These are phyloP conservation scores for Populus alba DNA, from an alignment of 345 rosid genomes.

Conservation along the genomic window DNA sequence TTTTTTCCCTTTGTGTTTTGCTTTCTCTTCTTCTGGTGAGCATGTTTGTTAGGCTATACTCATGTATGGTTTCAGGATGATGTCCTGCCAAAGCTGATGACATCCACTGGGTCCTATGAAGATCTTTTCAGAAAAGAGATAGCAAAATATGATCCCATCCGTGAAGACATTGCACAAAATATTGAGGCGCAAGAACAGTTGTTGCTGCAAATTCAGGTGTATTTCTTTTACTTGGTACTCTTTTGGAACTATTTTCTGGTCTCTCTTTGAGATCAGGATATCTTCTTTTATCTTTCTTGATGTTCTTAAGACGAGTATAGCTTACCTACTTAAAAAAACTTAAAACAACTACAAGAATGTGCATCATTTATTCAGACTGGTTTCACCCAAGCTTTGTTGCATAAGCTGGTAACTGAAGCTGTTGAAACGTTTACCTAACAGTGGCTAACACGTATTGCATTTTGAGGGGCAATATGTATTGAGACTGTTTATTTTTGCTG, in stretches of 20 bases:
- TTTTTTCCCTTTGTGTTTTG: neutral
- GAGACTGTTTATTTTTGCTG: neutral
- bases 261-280: neutral
- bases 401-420: neutral
- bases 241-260: neutral
- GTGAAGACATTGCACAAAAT: slow-evolving; percentile 83
- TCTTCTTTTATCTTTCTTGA: slow-evolving; percentile 2
- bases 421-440: neutral
- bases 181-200: slow-evolving; percentile 89
- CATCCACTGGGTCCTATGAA: slow-evolving; percentile 76
- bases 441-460: neutral
- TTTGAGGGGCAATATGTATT: neutral
- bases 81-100: slow-evolving; percentile 94
- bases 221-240: slow-evolving; percentile 1
- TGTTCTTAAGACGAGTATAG: neutral
- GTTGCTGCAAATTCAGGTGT: slow-evolving; percentile 88
- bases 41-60: neutral
- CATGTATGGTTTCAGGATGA: slow-evolving; percentile 68
- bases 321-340: neutral
- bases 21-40: neutral
- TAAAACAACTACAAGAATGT: neutral
- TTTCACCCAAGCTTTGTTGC: neutral
- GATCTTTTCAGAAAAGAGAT: slow-evolving; percentile 96
- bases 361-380: too few relatives aligned
- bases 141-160: slow-evolving; percentile 77